Conservation (phyloP, 2,329 filamentous ascomycete species). For the Neonectria coccinea region DNA sequence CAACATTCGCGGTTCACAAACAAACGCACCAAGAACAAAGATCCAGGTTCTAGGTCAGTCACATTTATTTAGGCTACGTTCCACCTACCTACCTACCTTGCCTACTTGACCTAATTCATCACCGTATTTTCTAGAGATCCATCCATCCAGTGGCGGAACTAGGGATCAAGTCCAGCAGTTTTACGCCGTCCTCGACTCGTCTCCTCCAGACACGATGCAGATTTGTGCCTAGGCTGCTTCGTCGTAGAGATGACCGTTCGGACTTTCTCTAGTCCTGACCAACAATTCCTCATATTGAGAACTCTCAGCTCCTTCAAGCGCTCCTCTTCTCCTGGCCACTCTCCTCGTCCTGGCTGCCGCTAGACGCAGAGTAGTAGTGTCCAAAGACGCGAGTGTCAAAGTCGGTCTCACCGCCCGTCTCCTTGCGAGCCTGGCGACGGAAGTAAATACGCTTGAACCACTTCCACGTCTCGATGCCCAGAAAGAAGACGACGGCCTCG, state of each 20-base stretch:
- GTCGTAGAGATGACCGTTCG: neutral
- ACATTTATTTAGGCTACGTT: neutral
- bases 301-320: neutral
- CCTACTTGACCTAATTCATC: neutral
- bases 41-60: neutral
- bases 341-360: slow-evolving; percentile 38
- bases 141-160: no score
- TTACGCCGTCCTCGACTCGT: neutral
- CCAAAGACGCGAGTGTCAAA: slow-evolving; percentile 51
- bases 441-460: slow-evolving; percentile 63
- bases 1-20: neutral
- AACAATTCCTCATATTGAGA: neutral
- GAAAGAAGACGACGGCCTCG: slow-evolving; percentile 66
- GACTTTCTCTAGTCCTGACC: no score
- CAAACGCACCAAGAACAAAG: neutral
- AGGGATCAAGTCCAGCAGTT: no score
- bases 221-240: neutral
- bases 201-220: neutral
- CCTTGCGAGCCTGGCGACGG: slow-evolving; percentile 47
- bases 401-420: slow-evolving; percentile 37
- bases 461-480: slow-evolving; percentile 69
- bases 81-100: slow-evolving; percentile 3
- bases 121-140: neutral
- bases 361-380: slow-evolving; percentile 44
- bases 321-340: slow-evolving; percentile 3